A percentile compares a stretch with the other conserved stretches of the same genome.
phyloP scores from a whole-genome alignment of 192 early-diverging fungal genomes.

The Podila clonocystis region DNA sequence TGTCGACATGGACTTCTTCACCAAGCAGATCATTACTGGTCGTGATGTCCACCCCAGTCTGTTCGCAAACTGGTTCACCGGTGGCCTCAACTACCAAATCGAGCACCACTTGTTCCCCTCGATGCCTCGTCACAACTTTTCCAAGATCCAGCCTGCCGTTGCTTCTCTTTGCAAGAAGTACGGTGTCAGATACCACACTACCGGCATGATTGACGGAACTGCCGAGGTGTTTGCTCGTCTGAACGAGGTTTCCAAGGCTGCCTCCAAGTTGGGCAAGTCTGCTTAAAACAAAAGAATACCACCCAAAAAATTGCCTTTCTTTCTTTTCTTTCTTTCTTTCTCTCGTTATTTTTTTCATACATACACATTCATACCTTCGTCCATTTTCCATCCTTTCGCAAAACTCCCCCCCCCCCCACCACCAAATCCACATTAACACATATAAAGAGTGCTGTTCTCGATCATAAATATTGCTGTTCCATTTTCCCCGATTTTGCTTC shows the following conservation, averaged over 20 bases:
- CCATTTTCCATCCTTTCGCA: slow-evolving; percentile 3
- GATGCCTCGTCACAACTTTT: slow-evolving; percentile 79
- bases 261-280: slow-evolving; percentile 50
- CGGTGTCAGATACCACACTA: slow-evolving; percentile 70
- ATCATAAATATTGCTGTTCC: neutral
- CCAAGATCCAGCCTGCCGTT: slow-evolving; percentile 71
- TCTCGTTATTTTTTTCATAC: neutral
- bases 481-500: neutral
- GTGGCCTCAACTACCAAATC: slow-evolving; percentile 87
- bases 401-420: too few species aligned
- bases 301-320: neutral
- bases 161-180: slow-evolving; percentile 74
- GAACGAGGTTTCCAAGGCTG: slow-evolving; percentile 55
- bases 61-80: slow-evolving; percentile 85
- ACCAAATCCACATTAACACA: too few species aligned
- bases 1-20: slow-evolving; percentile 76
- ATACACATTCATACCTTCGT: neutral
- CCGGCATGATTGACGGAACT: slow-evolving; percentile 67
- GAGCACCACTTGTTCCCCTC: slow-evolving; percentile 90
- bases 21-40: slow-evolving; percentile 80
- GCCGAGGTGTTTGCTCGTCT: slow-evolving; percentile 69
- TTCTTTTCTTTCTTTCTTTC: neutral
- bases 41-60: slow-evolving; percentile 71
- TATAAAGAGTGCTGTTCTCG: neutral
- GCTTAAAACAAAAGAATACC: slow-evolving; percentile 10